These are phyloP conservation scores for Kodamaea arcana DNA, from an alignment of 1,139 yeast species.

Conservation along the genomic window DNA sequence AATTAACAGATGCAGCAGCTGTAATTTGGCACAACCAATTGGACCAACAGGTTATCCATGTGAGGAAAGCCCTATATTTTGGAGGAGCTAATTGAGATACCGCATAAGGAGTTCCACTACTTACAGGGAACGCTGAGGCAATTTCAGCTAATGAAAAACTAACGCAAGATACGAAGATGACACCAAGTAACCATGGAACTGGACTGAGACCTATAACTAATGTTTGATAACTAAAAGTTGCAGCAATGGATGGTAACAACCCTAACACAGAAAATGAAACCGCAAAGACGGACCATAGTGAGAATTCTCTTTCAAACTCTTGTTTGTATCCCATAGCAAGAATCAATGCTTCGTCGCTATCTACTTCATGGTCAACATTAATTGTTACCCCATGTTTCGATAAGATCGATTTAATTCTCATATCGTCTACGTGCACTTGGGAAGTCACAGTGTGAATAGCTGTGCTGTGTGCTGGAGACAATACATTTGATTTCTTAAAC, in stretches of 20 bases:
- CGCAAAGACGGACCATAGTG: constrained; percentile 57
- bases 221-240: constrained; percentile 51
- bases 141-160: constrained; percentile 48
- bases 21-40: constrained; percentile 52
- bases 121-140: constrained; percentile 46
- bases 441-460: constrained; percentile 29
- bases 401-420: constrained; percentile 35
- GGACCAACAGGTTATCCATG: constrained; percentile 30
- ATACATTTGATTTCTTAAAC: neutral
- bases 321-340: constrained; percentile 69
- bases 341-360: constrained; percentile 52
- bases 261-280: constrained; percentile 74
- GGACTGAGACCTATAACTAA: constrained; percentile 52
- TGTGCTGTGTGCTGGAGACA: neutral
- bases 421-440: constrained; percentile 38
- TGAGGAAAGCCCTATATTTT: constrained; percentile 48
- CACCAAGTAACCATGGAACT: constrained; percentile 52
- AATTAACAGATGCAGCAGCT: constrained; percentile 62
- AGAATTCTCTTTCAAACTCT: constrained; percentile 68
- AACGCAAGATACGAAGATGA: constrained; percentile 46
- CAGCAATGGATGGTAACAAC: constrained; percentile 65
- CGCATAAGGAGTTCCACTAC: constrained; percentile 48
- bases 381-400: constrained; percentile 38
- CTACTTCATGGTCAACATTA: constrained; percentile 45
- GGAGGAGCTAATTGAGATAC: constrained; percentile 53